Conservation (phyloP, 495 filamentous ascomycete species). For the Oidiodendron maius region DNA sequence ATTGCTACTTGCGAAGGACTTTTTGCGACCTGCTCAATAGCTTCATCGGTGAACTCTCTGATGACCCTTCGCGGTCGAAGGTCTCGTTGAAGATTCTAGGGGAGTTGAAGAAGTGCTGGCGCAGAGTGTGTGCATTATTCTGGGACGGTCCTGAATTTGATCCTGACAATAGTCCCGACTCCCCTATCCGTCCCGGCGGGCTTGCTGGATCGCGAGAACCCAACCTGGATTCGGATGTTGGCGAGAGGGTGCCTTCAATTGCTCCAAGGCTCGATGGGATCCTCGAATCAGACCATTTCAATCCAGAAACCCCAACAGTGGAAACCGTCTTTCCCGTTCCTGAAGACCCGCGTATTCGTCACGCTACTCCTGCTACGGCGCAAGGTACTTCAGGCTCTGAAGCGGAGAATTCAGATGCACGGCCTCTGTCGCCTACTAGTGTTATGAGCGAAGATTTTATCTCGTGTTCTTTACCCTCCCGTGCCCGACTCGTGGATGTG, state of each 20-base stretch:
- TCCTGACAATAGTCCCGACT: constrained; percentile 51
- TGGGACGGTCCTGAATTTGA: constrained; percentile 71
- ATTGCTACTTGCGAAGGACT: constrained; percentile 66
- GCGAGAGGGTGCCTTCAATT: constrained; percentile 30
- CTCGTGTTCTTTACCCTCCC: constrained; percentile 80
- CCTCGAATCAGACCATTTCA: constrained; percentile 28
- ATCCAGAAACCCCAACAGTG: constrained; percentile 21
- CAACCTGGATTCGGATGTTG: constrained; percentile 40
- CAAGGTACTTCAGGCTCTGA: not conserved
- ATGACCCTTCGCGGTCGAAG: constrained; percentile 42
- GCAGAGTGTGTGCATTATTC: constrained; percentile 79
- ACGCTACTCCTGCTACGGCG: constrained; percentile 17
- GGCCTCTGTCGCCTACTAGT: constrained; percentile 41
- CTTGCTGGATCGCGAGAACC: constrained; percentile 52
- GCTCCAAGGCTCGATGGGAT: constrained; percentile 34
- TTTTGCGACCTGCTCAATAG: constrained; percentile 82
- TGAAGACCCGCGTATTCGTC: constrained; percentile 42
- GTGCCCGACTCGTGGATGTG: constrained; percentile 41
- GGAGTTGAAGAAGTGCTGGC: constrained; percentile 96
- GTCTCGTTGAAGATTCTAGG: constrained; percentile 87
- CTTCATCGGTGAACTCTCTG: constrained; percentile 52
- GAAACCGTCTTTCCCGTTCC: constrained; percentile 38
- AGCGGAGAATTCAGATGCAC: not conserved
- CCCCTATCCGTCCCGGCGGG: constrained; percentile 71
- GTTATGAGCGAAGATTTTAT: constrained; percentile 55